phyloP scores from a whole-genome alignment of 1,284 basidiomycete species.

The Marasmius fiardii region DNA sequence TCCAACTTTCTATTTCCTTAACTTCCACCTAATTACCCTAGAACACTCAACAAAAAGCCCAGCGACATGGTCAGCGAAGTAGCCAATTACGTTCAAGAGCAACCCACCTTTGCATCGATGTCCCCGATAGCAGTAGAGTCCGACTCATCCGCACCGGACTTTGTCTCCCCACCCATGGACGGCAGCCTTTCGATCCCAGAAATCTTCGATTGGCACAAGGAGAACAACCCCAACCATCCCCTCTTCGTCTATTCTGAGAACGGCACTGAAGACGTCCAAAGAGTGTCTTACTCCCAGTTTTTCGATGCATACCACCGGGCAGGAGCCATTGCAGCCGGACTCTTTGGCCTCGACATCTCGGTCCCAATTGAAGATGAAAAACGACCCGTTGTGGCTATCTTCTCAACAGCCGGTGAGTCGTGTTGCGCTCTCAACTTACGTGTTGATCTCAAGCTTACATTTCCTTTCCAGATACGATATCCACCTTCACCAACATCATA shows the following conservation, averaged over 20 bases:
- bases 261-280: conserved; percentile 3
- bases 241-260: conserved; percentile 21
- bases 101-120: not conserved
- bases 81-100: too few relatives aligned
- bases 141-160: not conserved
- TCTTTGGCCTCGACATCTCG: conserved; percentile 5
- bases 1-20: too few relatives aligned
- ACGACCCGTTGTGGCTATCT: conserved; percentile 22
- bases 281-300: conserved; percentile 19
- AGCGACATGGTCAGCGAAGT: too few relatives aligned
- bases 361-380: too few relatives aligned
- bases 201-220: conserved; percentile 26
- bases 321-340: conserved; percentile 13
- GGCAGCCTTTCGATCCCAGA: conserved; percentile 23
- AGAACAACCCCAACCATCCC: conserved; percentile 22
- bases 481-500: conserved; percentile 22
- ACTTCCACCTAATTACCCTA: too few relatives aligned
- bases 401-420: conserved; percentile 23
- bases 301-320: conserved; percentile 20
- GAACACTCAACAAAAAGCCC: too few relatives aligned
- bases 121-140: not conserved
- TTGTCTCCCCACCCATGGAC: conserved; percentile 20
- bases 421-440: conserved; percentile 4
- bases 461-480: conserved; percentile 22
- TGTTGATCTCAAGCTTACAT: not conserved